Base-by-base conservation (phyloP, 2,329 filamentous ascomycete species). In the Zasmidium angulare region DNA sequence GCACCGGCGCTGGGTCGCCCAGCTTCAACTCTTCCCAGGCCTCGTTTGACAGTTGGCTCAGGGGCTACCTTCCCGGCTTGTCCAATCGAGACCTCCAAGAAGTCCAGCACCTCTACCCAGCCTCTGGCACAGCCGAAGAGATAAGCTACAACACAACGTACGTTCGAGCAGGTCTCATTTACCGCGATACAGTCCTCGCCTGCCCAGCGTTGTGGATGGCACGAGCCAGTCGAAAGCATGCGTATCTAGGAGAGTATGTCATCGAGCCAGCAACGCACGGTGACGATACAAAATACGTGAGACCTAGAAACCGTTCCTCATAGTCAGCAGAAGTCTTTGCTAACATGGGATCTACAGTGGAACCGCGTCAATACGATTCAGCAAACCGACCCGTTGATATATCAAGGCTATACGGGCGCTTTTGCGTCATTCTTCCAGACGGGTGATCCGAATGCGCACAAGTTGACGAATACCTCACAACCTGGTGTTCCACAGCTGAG, bases 391-490 rank as follows among this genome's bases (percentile, higher is more conserved):
- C 76, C 79, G 0, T 62, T 82, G 0, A 82, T 82, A 4, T 88
- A 87, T 61, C 62, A 81, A 19, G 84, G 82, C 11, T 87, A 81
- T 61, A 71, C 80, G 1, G 85, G 86, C 3, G 84, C 84, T 0
- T 81, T 87, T 66, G 84, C 82, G 0, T 84, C 81, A 22, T 87
- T 86, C 70, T 81, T 87, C 59, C 78, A 83, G 68, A 84, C 82
- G 0, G 83, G 83, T 0, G 78, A 86, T 68, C 83, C 85, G 0
- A 86, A 87, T 65, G 72, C 76, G 12, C 76, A 82, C 58, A 86
- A 86, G 59, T 61, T 86, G 36, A 85, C 83, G 0, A 75, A 77
- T 55, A 59, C 59, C 1, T 74, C 72, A 24, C 68, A 78, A 50
- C 70, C 72, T 17, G 79, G 74, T 1, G 79, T 86, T 7, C 83